Conservation (phyloP, 176 grass and related monocot species). For the Zoysia japonica region DNA sequence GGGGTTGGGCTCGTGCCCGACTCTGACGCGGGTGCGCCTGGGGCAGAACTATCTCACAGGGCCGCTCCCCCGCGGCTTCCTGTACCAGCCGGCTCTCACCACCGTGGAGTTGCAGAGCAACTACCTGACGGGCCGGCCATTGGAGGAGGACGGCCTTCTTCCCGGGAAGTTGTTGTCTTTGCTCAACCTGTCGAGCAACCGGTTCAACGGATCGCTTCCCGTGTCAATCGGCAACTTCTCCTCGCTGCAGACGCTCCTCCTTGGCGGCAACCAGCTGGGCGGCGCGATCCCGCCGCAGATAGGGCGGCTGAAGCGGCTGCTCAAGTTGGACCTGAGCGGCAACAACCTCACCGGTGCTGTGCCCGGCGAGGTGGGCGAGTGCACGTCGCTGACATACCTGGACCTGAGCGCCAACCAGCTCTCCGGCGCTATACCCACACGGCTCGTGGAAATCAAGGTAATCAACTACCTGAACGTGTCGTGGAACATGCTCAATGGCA, state of each 20-base stretch:
- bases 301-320: constrained; percentile 46
- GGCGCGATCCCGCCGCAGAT: constrained; percentile 55
- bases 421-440: constrained; percentile 45
- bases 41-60: constrained; percentile 75
- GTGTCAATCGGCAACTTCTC: constrained; percentile 64
- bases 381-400: constrained; percentile 66
- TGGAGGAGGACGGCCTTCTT: constrained; percentile 5
- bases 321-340: constrained; percentile 78
- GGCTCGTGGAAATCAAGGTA: constrained; percentile 51
- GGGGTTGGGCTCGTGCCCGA: constrained; percentile 58
- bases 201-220: constrained; percentile 56
- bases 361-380: constrained; percentile 57
- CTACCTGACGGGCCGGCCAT: constrained; percentile 51
- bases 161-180: constrained; percentile 15
- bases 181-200: constrained; percentile 75
- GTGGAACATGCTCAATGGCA: constrained; percentile 58
- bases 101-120: constrained; percentile 70
- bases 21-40: constrained; percentile 61
- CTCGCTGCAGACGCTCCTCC: constrained; percentile 63
- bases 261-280: constrained; percentile 53
- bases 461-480: constrained; percentile 84
- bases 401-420: constrained; percentile 77
- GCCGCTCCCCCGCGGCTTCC: constrained; percentile 55
- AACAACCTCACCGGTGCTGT: constrained; percentile 61
- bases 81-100: constrained; percentile 71